Evolutionary conservation across 768 basidiomycete species (phyloP).

Genomic region (Aureoboletus auriporus): DNA sequence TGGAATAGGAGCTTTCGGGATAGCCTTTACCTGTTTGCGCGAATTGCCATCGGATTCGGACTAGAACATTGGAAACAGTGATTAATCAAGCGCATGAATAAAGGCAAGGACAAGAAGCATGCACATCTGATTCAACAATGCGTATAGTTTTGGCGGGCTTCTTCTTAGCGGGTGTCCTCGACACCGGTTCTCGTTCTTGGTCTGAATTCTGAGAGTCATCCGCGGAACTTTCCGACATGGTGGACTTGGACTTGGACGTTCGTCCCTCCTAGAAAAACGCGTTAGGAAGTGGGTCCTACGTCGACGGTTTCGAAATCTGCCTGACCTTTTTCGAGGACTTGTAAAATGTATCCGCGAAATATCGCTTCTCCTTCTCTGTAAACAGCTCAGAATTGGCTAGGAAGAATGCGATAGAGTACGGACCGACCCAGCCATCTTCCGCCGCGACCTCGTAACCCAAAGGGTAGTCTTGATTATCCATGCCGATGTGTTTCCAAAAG

Average conservation of each 20-base stretch:
- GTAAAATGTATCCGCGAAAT: constrained; percentile 29
- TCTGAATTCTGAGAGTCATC: constrained; percentile 11
- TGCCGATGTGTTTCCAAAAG: constrained; percentile 62
- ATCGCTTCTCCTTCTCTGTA: constrained; percentile 38
- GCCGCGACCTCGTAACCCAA: constrained; percentile 45
- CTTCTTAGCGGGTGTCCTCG: not conserved
- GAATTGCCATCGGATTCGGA: constrained; percentile 5
- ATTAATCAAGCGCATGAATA: not conserved
- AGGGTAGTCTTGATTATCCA: constrained; percentile 51
- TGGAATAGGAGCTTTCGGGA: not conserved
- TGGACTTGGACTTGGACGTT: constrained; percentile 5
- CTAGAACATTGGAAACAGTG: constrained; percentile 3
- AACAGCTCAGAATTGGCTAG: not conserved
- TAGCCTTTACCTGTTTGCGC: constrained; percentile 3
- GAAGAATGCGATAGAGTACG: constrained; percentile 1
- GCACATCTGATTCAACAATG: constrained; percentile 12
- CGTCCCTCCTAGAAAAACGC: constrained; percentile 12
- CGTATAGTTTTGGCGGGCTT: constrained; percentile 4
- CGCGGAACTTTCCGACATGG: constrained; percentile 4
- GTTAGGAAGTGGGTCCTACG: not conserved
- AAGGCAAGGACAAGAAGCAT: not conserved
- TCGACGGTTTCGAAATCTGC: constrained; percentile 6
- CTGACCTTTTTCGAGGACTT: constrained; percentile 18
- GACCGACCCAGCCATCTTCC: constrained; percentile 56
- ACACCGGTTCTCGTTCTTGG: not conserved